phyloP scores from a whole-genome alignment of 2,329 filamentous ascomycete genomes.

The Allantophomopsis cytisporea region DNA sequence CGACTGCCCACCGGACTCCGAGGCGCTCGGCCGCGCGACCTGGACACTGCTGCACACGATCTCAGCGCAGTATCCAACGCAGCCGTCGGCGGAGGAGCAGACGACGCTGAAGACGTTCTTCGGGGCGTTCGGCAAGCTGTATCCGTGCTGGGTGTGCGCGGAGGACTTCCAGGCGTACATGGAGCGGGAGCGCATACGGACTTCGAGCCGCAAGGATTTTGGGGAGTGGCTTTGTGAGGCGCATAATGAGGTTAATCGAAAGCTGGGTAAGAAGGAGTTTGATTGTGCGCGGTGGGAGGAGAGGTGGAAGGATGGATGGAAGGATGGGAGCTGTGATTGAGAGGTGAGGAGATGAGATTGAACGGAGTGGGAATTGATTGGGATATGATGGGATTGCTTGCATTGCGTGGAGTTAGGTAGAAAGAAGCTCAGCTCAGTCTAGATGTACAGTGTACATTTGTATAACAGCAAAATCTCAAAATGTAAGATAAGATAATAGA shows the following conservation, averaged over 20 bases:
- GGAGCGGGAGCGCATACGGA: constrained; percentile 43
- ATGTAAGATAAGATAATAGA: too few species aligned
- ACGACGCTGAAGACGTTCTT: constrained; percentile 68
- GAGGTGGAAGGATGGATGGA: constrained; percentile 86
- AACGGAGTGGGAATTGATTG: background rate
- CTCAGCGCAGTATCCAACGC: constrained; percentile 69
- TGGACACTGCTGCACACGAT: constrained; percentile 94
- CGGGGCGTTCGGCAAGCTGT: constrained; percentile 67
- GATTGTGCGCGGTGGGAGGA: constrained; percentile 88
- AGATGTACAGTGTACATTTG: too few species aligned
- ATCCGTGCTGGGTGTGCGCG: constrained; percentile 93
- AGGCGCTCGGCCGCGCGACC: constrained; percentile 69
- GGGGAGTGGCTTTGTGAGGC: constrained; percentile 74
- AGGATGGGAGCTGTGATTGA: constrained; percentile 48
- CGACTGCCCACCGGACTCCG: constrained; percentile 86
- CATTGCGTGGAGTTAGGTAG: too few species aligned
- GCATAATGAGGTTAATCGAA: constrained; percentile 78
- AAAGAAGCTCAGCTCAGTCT: too few species aligned
- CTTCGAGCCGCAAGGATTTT: constrained; percentile 52
- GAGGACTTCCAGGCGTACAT: constrained; percentile 84
- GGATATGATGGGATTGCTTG: too few species aligned
- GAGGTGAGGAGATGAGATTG: background rate
- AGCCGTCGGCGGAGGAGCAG: constrained; percentile 56
- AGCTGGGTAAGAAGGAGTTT: constrained; percentile 82
- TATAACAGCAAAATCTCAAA: too few species aligned